Evolutionary conservation across 2,329 filamentous ascomycete genomes (phyloP), one percentile per base, ranked within the genome.

Genomic region (Aspergillus eucalypticola): DNA sequence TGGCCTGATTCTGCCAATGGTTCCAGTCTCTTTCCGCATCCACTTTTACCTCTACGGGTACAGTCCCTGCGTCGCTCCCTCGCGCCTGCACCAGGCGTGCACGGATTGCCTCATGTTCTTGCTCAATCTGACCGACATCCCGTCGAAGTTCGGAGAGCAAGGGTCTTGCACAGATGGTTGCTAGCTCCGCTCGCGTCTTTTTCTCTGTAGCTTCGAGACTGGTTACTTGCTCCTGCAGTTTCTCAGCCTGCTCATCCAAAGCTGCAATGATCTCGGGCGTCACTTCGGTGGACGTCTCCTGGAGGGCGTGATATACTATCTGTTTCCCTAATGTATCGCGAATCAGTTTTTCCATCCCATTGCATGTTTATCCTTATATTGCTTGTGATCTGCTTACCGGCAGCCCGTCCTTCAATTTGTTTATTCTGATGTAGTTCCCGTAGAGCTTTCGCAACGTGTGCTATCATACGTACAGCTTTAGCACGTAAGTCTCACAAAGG

Each of bases 371-470:
- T 35, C 39, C 15, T 19, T 38, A 17, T 15, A 42, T 5, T n/a
- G 17, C 8, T 8, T 50, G n/a, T 6, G 46, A 38, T 8, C 6
- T 44, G 60, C 72, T 63, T 67, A 84, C 83, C 84, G 41, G 85
- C 79, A 41, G 78, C 75, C 53, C 83, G 83, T 53, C 83, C 84
- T 67, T 84, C 84, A 44, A 90, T 84, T 65, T 84, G 75, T 10
- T 83, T 83, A 44, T 79, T 80, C 65, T 88, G 85, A 61, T 86
- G 82, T 71, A 90, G 76, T 60, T 88, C 86, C 66, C 86, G 87
- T 35, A 90, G 75, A 32, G 84, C 69, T 72, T 88, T 90, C 27
- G 81, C 81, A 23, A 86, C 81, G 46, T 84, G 79, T 11, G 85
- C 84, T 82, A 56, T 48, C 27, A 39, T 35, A 27, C 35, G 21